These are phyloP conservation scores for Umbelopsis isabellina DNA, from an alignment of 192 early-diverging fungal species.

Conservation along the genomic window DNA sequence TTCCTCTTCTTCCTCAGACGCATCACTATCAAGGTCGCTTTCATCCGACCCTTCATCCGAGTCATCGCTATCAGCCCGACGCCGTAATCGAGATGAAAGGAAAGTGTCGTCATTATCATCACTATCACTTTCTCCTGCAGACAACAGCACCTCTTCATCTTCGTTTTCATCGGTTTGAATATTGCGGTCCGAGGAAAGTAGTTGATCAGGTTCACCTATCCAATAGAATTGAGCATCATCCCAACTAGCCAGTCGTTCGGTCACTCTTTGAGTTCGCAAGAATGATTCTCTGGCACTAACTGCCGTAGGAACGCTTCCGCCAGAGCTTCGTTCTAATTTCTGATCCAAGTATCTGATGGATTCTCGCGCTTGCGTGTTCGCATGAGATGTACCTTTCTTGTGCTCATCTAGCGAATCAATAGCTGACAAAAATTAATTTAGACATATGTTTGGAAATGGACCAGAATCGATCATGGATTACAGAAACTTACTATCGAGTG, in stretches of 20 bases:
- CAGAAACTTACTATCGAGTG: constrained; percentile 47
- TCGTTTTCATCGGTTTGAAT: neutral
- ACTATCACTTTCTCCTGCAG: neutral
- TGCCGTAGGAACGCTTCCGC: constrained; percentile 3
- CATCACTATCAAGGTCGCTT: constrained; percentile 12
- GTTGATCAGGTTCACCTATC: constrained; percentile 36
- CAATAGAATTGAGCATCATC: constrained; percentile 43
- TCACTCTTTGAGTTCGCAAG: constrained; percentile 50
- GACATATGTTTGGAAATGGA: neutral
- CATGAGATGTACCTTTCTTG: constrained; percentile 56
- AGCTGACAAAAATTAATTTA: constrained; percentile 23
- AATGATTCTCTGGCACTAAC: constrained; percentile 30
- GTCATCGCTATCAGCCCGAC: neutral
- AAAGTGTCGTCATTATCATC: constrained; percentile 20
- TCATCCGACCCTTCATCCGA: constrained; percentile 23
- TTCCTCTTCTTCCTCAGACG: constrained; percentile 31
- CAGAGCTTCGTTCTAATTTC: constrained; percentile 19
- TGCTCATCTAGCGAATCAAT: constrained; percentile 56
- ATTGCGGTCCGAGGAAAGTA: neutral
- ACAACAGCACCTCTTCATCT: constrained; percentile 11
- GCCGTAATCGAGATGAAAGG: neutral
- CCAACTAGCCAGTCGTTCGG: constrained; percentile 53
- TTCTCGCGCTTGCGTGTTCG: constrained; percentile 54
- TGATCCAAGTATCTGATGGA: constrained; percentile 59
- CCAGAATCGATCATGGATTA: neutral